A percentile compares a stretch with the other conserved stretches of the same genome.
These are phyloP conservation scores for Grifola frondosa DNA, from an alignment of 1,284 basidiomycete species.

Conservation along the genomic window DNA sequence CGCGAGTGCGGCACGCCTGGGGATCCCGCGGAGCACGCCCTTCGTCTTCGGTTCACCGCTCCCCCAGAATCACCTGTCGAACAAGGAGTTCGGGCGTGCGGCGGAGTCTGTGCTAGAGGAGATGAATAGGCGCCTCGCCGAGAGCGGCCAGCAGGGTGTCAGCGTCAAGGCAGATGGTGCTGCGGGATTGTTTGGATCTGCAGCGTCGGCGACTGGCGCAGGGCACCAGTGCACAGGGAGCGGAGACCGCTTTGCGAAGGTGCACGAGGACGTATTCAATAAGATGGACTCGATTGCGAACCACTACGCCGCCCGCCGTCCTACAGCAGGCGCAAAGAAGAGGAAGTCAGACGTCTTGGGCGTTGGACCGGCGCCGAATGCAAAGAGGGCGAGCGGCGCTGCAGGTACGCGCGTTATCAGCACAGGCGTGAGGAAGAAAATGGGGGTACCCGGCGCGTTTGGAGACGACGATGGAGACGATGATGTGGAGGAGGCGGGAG, in stretches of 20 bases:
- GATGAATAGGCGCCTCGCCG: conserved; percentile 69
- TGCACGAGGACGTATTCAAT: conserved; percentile 62
- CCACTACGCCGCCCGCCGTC: conserved; percentile 54
- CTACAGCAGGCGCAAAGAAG: conserved; percentile 39
- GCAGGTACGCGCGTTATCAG: conserved; percentile 49
- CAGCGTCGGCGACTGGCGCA: neutral
- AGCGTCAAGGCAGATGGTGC: conserved; percentile 35
- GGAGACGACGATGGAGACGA: conserved; percentile 48
- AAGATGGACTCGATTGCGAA: conserved; percentile 76
- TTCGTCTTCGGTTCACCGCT: conserved; percentile 76
- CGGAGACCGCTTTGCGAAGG: conserved; percentile 51
- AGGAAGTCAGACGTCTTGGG: conserved; percentile 42
- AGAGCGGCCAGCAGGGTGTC: conserved; percentile 44
- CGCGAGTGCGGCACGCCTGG: neutral
- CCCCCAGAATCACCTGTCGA: conserved; percentile 56
- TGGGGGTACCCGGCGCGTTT: conserved; percentile 54
- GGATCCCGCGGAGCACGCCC: conserved; percentile 38
- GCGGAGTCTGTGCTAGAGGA: conserved; percentile 69
- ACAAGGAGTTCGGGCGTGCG: conserved; percentile 58
- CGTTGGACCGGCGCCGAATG: conserved; percentile 35
- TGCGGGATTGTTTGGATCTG: conserved; percentile 5
- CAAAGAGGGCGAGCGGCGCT: conserved; percentile 39
- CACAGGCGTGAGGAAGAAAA: conserved; percentile 43
- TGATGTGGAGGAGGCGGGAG: conserved; percentile 34
- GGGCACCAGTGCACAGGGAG: neutral